A percentile compares a stretch with the other conserved stretches of the same genome.
These are phyloP conservation scores for Fusarium coicis DNA, from an alignment of 2,329 filamentous ascomycete species.

Conservation along the genomic window DNA sequence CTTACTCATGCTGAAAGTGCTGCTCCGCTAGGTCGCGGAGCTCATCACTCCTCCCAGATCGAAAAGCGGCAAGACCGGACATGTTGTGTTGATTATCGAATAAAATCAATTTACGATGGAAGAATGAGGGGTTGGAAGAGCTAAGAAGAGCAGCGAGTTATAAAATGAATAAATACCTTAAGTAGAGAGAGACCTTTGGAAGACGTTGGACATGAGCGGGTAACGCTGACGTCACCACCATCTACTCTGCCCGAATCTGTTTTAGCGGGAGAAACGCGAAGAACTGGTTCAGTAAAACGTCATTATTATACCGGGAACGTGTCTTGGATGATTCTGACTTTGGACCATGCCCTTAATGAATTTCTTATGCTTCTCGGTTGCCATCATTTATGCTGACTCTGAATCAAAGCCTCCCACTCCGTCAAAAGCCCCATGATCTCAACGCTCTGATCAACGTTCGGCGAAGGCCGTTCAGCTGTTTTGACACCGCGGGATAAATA, in stretches of 20 bases:
- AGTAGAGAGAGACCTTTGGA: neutral
- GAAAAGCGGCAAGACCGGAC: slow-evolving; percentile 1
- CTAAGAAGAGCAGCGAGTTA: neutral
- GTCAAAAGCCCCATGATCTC: slow-evolving; percentile 13
- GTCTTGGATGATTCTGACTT: neutral
- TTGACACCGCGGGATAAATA: neutral
- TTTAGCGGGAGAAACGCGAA: neutral
- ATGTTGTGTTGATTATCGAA: neutral
- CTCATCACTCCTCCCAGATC: neutral
- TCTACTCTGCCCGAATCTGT: neutral
- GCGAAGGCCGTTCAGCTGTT: slow-evolving; percentile 2
- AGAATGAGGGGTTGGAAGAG: neutral
- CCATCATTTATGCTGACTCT: neutral
- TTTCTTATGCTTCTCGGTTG: neutral
- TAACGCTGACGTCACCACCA: neutral
- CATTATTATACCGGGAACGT: neutral
- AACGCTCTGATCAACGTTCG: slow-evolving; percentile 12
- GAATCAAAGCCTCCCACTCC: slow-evolving; percentile 10
- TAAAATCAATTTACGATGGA: rapidly evolving
- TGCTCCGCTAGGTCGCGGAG: neutral
- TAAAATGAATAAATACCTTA: neutral
- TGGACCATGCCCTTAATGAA: neutral
- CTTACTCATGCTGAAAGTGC: slow-evolving; percentile 8
- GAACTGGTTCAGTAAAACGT: neutral
- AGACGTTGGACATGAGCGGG: neutral